A percentile compares a stretch with the other conserved stretches of the same genome.
phyloP scores from a whole-genome alignment of 345 rosid genomes.

The Bruguiera sexangula region DNA sequence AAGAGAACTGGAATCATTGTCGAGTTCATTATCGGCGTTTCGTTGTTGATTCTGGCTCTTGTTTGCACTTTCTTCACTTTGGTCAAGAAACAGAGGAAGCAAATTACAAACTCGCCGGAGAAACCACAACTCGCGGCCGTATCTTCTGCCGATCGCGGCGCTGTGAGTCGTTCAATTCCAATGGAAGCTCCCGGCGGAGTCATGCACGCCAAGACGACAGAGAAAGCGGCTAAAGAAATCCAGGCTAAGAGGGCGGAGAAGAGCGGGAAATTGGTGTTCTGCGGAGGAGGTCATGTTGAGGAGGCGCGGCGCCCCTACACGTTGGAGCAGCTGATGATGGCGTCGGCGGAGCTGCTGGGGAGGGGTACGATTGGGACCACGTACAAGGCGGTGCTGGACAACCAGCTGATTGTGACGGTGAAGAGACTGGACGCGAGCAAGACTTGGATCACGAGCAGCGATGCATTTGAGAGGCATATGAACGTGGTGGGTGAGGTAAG shows the following conservation, averaged over 20 bases:
- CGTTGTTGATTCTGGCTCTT: neutral
- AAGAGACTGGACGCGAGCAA: constrained; percentile 75
- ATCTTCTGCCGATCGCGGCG: neutral
- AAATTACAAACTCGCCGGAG: neutral
- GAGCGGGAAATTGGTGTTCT: constrained; percentile 63
- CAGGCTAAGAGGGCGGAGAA: constrained; percentile 14
- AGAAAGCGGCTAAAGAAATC: constrained; percentile 24
- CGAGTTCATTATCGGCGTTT: neutral
- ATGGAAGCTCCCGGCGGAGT: neutral
- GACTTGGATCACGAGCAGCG: constrained; percentile 61
- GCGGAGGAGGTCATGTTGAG: constrained; percentile 23
- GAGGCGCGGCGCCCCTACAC: constrained; percentile 44
- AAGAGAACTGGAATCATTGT: constrained; percentile 31
- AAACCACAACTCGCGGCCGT: neutral
- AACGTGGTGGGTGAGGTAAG: constrained; percentile 62
- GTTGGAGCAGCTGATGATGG: constrained; percentile 82
- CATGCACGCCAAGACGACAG: constrained; percentile 17
- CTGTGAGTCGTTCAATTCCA: neutral
- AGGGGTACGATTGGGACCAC: constrained; percentile 82
- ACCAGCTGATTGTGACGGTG: constrained; percentile 70
- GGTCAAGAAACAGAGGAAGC: neutral
- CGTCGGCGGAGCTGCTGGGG: constrained; percentile 90
- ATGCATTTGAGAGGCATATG: constrained; percentile 70
- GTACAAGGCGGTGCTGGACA: constrained; percentile 80
- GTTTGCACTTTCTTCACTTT: neutral